These are phyloP conservation scores for Coniochaeta prunicola DNA, from an alignment of 2,329 filamentous ascomycete species.

Conservation along the genomic window DNA sequence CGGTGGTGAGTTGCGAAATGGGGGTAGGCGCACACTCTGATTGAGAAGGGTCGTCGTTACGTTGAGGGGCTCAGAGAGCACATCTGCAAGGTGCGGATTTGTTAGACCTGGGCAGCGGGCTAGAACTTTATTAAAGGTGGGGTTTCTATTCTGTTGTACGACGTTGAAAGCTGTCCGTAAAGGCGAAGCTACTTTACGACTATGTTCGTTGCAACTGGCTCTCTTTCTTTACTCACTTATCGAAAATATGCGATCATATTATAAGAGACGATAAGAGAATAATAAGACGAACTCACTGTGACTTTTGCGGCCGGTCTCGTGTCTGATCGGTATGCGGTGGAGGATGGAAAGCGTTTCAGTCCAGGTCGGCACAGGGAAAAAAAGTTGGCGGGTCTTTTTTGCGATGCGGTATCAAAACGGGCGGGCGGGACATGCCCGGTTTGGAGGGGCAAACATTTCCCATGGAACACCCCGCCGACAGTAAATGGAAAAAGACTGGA, in stretches of 20 bases:
- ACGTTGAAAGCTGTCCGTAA: neutral
- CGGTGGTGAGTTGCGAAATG: neutral
- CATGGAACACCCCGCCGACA: neutral
- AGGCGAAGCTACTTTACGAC: neutral
- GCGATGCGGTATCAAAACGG: neutral
- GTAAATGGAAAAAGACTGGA: too few species aligned
- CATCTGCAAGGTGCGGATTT: neutral
- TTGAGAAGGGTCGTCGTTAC: neutral
- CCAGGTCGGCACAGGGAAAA: neutral
- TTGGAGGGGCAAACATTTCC: neutral
- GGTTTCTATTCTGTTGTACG: neutral
- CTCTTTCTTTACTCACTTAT: neutral
- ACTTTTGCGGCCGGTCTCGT: neutral
- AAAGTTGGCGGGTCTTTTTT: neutral
- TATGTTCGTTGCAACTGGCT: neutral
- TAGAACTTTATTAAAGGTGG: neutral
- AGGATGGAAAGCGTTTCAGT: neutral
- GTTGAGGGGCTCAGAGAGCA: neutral
- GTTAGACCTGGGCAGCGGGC: neutral
- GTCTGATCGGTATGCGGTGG: neutral
- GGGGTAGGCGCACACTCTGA: neutral
- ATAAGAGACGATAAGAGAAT: neutral
- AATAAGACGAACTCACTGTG: neutral
- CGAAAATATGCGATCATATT: neutral
- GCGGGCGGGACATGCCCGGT: neutral